Evolutionary conservation across 352 stramenopile species (phyloP), one percentile per base, ranked within the genome.

Genomic region (Phytopythium delawarense): DNA sequence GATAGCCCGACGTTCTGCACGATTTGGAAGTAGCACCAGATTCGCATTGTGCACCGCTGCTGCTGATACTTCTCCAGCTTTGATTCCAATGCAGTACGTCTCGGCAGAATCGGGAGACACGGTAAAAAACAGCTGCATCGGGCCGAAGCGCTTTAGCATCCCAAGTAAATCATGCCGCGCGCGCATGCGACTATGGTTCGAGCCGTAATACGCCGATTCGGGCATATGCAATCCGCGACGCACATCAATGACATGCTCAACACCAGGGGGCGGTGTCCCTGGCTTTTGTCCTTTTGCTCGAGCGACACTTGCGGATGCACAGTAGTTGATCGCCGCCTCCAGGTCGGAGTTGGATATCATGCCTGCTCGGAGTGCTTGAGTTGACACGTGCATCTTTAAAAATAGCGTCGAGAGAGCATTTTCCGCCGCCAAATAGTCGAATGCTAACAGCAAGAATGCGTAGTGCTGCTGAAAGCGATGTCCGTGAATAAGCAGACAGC

Each of bases 111-210:
- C 70, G 18, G 63, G 70, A 1, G 63, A 77, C 3, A 72, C 39
- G 0, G 62, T 75, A 28, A 78, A 69, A 51, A 75, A 69, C 0
- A 69, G 3, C 2, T 75, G 71, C 1, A 75, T 23, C 9, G 64
- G 59, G 0, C 71, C 67, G 35, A 75, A 70, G 7, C 67, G 51
- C 15, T 67, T 65, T 0, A 73, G 23, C 23, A 72, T 62, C 0
- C 64, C 67, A 23, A 75, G 75, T 0, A 77, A 16, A 61, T 72
- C 61, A 2, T 61, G 53, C 0, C 66, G 53, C 0, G 59, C 69
- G 18, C 59, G 50, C 37, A 66, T 65, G 0, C 62, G 46, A 12
- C 58, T 35, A 8, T 45, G 28, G 30, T 75, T 73, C 0, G 67
- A 78, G 0, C 64, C 71, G 11, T 66, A 69, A 32, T 65, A 69